Evolutionary conservation across 352 stramenopile genomes (phyloP).

Genomic region (Achlya hypogyna): DNA sequence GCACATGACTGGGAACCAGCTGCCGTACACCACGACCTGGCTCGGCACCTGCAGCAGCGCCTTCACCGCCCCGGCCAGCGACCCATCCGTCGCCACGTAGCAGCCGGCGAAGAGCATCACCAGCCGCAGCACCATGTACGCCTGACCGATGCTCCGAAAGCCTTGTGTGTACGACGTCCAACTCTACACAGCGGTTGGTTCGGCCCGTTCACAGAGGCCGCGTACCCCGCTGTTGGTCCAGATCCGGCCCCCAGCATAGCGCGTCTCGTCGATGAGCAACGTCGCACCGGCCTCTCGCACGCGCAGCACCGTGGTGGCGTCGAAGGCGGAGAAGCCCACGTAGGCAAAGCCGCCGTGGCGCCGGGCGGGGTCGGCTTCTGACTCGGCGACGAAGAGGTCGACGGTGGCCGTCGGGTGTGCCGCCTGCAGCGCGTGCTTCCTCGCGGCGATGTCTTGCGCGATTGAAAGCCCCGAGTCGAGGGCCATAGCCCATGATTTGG

Average conservation of each 20-base stretch:
- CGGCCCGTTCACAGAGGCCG: neutral
- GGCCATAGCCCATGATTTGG: neutral
- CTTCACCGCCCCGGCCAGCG: slow-evolving; percentile 7
- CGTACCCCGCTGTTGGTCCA: slow-evolving; percentile 28
- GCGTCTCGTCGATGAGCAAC: slow-evolving; percentile 35
- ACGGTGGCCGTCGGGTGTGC: neutral
- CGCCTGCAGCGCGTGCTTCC: neutral
- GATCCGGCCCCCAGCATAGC: slow-evolving; percentile 35
- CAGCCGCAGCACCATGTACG: slow-evolving; percentile 31
- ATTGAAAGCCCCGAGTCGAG: neutral
- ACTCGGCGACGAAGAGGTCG: slow-evolving; percentile 3
- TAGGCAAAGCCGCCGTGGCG: slow-evolving; percentile 1
- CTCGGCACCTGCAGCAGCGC: slow-evolving; percentile 35
- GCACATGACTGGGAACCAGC: slow-evolving; percentile 31
- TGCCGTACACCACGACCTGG: slow-evolving; percentile 46
- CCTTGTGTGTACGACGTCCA: slow-evolving; percentile 6
- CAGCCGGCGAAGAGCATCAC: slow-evolving; percentile 25
- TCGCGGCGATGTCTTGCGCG: neutral
- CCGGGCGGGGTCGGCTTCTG: neutral
- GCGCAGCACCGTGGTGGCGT: slow-evolving; percentile 3
- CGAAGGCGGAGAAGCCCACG: neutral
- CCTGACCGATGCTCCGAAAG: slow-evolving; percentile 26
- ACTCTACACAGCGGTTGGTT: neutral
- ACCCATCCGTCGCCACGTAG: slow-evolving; percentile 13
- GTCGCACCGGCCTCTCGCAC: slow-evolving; percentile 16